Percentiles rank a stretch among this genome's conserved stretches.
Conservation (phyloP, 2,329 filamentous ascomycete genomes). For the Chaetomiaceae sp. region DNA sequence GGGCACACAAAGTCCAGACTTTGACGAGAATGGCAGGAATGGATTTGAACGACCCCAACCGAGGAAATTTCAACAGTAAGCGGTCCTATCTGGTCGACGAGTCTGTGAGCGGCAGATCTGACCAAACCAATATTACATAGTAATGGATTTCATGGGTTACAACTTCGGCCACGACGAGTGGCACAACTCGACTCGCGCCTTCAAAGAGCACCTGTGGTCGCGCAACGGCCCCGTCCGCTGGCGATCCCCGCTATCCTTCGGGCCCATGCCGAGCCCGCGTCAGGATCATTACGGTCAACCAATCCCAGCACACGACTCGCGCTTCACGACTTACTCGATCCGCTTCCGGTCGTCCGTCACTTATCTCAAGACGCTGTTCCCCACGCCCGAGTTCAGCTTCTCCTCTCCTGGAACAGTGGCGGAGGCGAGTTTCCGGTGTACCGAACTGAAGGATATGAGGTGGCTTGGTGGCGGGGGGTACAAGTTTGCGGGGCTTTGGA, state of each 20-base stretch:
- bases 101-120: too few relatives aligned
- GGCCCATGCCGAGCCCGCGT: conserved; percentile 43
- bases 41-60: conserved; percentile 6
- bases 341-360: conserved; percentile 48
- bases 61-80: conserved; percentile 11
- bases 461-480: conserved; percentile 61
- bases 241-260: conserved; percentile 45
- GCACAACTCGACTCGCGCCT: conserved; percentile 46
- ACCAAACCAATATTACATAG: too few relatives aligned
- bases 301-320: conserved; percentile 21
- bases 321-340: conserved; percentile 43
- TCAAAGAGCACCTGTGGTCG: conserved; percentile 46
- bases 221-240: conserved; percentile 36
- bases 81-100: too few relatives aligned
- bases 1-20: conserved; percentile 25
- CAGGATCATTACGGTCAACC: conserved; percentile 32
- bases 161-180: conserved; percentile 58
- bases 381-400: conserved; percentile 40
- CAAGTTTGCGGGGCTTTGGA: conserved; percentile 53
- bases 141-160: conserved; percentile 40
- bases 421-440: conserved; percentile 41
- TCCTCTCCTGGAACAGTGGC: conserved; percentile 40
- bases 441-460: conserved; percentile 46
- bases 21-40: conserved; percentile 3
- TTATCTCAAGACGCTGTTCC: conserved; percentile 46